Conservation (phyloP, 2,329 filamentous ascomycete genomes). For the Knufia petricola region DNA sequence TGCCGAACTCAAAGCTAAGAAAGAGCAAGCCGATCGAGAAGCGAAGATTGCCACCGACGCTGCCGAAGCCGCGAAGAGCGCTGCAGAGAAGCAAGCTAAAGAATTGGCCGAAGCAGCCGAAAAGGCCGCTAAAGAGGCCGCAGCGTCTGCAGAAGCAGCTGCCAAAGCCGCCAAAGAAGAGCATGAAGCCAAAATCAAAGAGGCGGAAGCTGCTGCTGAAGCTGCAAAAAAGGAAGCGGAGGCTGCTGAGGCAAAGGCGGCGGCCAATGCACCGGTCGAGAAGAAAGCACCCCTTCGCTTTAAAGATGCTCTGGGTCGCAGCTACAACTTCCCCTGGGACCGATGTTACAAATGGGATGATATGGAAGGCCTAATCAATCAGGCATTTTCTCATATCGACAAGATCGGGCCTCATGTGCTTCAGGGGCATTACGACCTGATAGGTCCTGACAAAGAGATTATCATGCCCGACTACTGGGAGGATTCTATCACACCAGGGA, state of each 20-base stretch:
- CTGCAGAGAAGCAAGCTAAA: constrained; percentile 31
- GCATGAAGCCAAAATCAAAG: constrained; percentile 27
- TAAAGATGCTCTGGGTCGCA: constrained; percentile 82
- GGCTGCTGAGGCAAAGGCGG: constrained; percentile 26
- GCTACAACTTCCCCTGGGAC: constrained; percentile 85
- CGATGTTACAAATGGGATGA: constrained; percentile 80
- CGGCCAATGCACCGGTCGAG: constrained; percentile 37
- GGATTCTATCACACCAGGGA: constrained; percentile 68
- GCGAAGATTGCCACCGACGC: constrained; percentile 36
- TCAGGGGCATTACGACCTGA: constrained; percentile 69
- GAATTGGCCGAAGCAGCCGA: constrained; percentile 31
- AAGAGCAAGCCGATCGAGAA: constrained; percentile 37
- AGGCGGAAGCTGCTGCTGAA: constrained; percentile 26
- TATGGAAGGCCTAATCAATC: constrained; percentile 78
- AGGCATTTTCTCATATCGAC: constrained; percentile 72
- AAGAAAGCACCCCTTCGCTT: constrained; percentile 71
- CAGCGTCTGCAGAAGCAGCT: constrained; percentile 24
- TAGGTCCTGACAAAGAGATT: constrained; percentile 70
- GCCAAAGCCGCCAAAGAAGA: constrained; percentile 27
- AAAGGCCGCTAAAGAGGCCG: constrained; percentile 28
- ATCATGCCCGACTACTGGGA: constrained; percentile 77
- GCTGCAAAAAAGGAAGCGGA: constrained; percentile 24
- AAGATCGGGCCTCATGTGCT: constrained; percentile 65
- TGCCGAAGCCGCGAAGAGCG: constrained; percentile 28
- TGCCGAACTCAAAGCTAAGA: constrained; percentile 41